Conservation (phyloP, 176 grass and related monocot species). For the Saccharum spontaneum region DNA sequence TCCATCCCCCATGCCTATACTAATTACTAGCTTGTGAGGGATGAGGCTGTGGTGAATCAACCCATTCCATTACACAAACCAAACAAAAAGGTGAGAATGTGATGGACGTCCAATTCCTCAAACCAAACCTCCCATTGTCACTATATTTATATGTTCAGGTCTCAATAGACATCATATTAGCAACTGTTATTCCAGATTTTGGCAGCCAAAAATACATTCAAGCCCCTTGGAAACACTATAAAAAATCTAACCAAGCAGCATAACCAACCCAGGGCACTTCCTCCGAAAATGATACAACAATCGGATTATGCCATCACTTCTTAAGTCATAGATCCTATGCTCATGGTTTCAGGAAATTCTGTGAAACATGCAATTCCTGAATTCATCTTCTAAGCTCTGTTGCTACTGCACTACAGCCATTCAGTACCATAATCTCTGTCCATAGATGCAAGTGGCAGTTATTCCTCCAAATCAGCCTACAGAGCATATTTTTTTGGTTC, state of each 20-base stretch:
- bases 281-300: neutral
- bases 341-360: neutral
- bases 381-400: neutral
- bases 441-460: neutral
- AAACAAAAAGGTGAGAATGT: neutral
- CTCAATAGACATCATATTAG: neutral
- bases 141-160: neutral
- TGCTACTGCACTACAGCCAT: neutral
- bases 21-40: neutral
- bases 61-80: too few relatives aligned
- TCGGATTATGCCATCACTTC: neutral
- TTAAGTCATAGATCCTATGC: neutral
- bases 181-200: slow-evolving; percentile 14
- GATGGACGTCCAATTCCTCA: neutral
- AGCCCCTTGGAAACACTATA: neutral
- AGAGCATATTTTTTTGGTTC: too few relatives aligned
- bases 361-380: neutral
- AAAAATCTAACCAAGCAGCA: slow-evolving; percentile 14
- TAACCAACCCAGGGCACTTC: neutral
- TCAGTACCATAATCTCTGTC: neutral
- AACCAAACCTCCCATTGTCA: neutral
- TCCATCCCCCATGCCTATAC: neutral
- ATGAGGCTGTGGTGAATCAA: neutral
- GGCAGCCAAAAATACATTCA: neutral
- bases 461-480: too few relatives aligned